Conservation (phyloP, 2,329 filamentous ascomycete genomes). For the Trichoderma citrinoviride region DNA sequence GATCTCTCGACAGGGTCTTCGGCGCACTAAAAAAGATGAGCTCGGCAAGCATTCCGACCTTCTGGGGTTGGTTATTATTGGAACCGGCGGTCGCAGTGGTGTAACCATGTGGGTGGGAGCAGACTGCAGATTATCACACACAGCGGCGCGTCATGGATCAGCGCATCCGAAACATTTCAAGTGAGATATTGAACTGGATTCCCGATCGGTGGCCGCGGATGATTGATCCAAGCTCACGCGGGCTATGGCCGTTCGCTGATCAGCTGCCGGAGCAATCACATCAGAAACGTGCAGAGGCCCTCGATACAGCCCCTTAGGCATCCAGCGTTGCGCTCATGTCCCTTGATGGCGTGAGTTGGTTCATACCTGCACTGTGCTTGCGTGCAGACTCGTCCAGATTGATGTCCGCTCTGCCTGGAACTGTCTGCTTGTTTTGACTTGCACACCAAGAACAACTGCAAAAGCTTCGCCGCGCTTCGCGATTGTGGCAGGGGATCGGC, state of each 20-base stretch:
- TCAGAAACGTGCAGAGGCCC: slow-evolving; percentile 4
- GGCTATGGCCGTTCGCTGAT: slow-evolving; percentile 2
- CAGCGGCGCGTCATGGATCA: slow-evolving; percentile 5
- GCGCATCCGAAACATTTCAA: slow-evolving; percentile 16
- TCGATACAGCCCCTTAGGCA: background rate
- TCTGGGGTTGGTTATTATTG: slow-evolving; percentile 22
- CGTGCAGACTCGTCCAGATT: background rate
- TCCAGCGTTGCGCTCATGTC: background rate
- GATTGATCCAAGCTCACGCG: slow-evolving; percentile 10
- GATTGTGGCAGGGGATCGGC: slow-evolving; percentile 8
- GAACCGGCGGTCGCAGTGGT: slow-evolving; percentile 19
- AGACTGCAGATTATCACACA: slow-evolving; percentile 14
- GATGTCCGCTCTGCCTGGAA: background rate
- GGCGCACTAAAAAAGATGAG: slow-evolving; percentile 23
- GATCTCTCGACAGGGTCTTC: slow-evolving; percentile 22
- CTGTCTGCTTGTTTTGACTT: background rate
- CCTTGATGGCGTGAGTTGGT: background rate
- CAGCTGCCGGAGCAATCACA: background rate
- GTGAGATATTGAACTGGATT: slow-evolving; percentile 9
- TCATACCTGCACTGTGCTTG: background rate
- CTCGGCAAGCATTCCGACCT: slow-evolving; percentile 23
- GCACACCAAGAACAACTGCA: background rate
- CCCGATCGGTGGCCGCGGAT: background rate
- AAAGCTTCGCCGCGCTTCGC: background rate
- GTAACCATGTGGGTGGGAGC: slow-evolving; percentile 18